Evolutionary conservation across 2,329 filamentous ascomycete species (phyloP).

Genomic region (Nemania diffusa): DNA sequence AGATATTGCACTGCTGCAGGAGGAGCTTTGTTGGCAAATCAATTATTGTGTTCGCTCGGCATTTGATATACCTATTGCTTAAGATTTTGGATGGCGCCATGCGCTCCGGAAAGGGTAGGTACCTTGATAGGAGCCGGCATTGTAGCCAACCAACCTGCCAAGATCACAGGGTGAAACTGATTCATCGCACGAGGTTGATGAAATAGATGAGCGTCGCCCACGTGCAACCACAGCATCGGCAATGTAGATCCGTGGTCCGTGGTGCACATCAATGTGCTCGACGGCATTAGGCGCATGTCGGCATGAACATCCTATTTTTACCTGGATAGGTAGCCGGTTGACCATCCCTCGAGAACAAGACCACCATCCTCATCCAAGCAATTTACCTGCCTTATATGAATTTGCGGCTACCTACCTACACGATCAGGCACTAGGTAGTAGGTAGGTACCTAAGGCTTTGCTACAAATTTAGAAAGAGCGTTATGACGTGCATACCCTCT

Average conservation of each 20-base stretch:
- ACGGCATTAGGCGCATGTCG: neutral
- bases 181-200: conserved; percentile 36
- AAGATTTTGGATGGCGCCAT: neutral
- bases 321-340: neutral
- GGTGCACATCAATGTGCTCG: neutral
- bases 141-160: conserved; percentile 19
- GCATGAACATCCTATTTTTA: neutral
- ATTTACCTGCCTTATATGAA: neutral
- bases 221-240: neutral
- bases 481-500: neutral
- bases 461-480: neutral
- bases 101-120: neutral
- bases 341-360: neutral
- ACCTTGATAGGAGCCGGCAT: neutral
- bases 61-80: neutral
- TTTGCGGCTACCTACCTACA: neutral
- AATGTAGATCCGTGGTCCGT: conserved; percentile 8
- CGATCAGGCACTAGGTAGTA: neutral
- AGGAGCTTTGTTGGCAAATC: neutral
- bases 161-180: conserved; percentile 35
- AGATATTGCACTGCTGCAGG: neutral
- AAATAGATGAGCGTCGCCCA: neutral
- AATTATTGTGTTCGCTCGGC: neutral
- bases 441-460: too few relatives aligned
- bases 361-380: neutral